These are phyloP conservation scores for Coemansia sp. DNA, from an alignment of 192 early-diverging fungal species.

Conservation along the genomic window DNA sequence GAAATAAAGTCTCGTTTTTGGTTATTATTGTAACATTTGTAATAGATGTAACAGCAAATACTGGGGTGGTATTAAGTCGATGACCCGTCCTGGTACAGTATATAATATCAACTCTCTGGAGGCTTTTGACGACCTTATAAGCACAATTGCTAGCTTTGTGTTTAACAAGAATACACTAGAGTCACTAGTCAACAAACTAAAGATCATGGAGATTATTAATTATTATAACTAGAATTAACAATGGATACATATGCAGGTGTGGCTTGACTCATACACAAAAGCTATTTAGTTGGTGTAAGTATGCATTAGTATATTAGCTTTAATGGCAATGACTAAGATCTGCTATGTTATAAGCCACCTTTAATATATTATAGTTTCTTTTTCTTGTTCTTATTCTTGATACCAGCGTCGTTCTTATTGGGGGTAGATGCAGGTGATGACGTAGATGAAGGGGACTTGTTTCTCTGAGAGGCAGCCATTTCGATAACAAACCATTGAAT, in stretches of 20 bases:
- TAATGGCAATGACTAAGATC: no score
- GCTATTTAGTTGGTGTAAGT: no score
- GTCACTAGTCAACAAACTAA: constrained; percentile 4
- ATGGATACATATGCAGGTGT: no score
- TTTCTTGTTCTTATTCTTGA: constrained; percentile 8
- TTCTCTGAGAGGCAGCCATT: constrained; percentile 1
- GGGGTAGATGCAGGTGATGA: background rate
- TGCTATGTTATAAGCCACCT: no score
- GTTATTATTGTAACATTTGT: no score
- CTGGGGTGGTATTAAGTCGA: constrained; percentile 37
- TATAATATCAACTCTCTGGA: constrained; percentile 23
- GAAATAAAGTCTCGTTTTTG: no score
- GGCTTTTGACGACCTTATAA: constrained; percentile 26
- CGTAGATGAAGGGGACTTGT: constrained; percentile 11
- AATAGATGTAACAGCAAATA: constrained; percentile 26
- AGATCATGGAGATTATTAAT: background rate
- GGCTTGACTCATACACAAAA: no score
- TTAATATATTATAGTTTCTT: constrained; percentile 29
- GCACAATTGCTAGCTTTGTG: constrained; percentile 25
- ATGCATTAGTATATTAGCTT: no score
- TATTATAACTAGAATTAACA: background rate
- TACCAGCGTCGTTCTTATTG: background rate
- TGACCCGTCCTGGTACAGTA: constrained; percentile 29
- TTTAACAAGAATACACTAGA: constrained; percentile 11
- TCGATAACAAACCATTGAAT: constrained; percentile 52